Base-by-base conservation (phyloP, 1,284 basidiomycete species). In the Hemileia vastatrix region DNA sequence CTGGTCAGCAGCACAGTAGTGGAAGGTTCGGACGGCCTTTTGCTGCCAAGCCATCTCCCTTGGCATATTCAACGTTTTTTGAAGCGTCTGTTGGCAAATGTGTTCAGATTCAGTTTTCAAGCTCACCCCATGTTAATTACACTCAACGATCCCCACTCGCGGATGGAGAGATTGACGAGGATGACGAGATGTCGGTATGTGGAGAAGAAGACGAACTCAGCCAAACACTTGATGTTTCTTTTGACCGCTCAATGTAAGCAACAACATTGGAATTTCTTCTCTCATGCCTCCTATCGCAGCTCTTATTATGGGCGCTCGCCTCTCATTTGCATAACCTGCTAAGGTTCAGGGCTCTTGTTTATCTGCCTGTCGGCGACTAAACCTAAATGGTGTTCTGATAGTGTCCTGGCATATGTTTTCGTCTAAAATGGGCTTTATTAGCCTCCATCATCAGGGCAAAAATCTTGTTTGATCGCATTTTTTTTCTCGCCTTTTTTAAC, bases 201-300 rank as follows among this genome's bases (percentile, higher is more conserved):
- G 6, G 4, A 45, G 18, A 33, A 32, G 59, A 54, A 21, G 18
- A 61, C 11, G 51, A 62, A 19, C 31, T 36, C 23, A 62, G 59
- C 40, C 59, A 51, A 54, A 54, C 59, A 21, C 19, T 62, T 18
- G 59, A 62, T 50, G 59, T 47, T 27, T 62, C 59, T 3, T 62
- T 62, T 23, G 59, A 51, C 23, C 54, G 40, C 47, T 62, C 59
- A 44, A 62, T 62, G 59, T 62, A 49, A 62, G 59, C 24, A 6
- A 8, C 36, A 43, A 8, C 36, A 8, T 43, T 43, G n/a, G n/a
- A 43, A 6, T 43, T 43, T 43, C 15, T 43, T 43, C 6, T 43
- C 15, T 43, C 8, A 43, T 43, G 31, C 24, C 18, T 27, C 8
- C 21, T 31, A 6, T 4, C 53, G 8, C 53, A 24, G 40, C 23